phyloP scores from a whole-genome alignment of 176 grass and related monocot species.

The Cocos nucifera region DNA sequence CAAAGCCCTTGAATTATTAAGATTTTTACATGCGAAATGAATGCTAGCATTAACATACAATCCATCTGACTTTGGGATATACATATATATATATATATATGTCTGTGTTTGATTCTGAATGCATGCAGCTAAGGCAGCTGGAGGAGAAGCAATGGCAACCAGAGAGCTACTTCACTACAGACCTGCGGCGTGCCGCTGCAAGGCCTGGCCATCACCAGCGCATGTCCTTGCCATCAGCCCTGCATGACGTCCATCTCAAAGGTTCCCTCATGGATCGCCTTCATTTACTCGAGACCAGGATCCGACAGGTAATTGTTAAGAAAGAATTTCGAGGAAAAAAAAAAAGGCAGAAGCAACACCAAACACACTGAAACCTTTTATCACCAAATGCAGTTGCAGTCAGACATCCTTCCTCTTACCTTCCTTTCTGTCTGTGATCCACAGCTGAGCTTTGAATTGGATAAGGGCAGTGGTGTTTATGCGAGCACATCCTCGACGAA shows the following conservation, averaged over 20 bases:
- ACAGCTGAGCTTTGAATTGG: conserved; percentile 10
- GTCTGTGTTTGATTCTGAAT: background rate
- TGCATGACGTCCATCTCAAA: conserved; percentile 14
- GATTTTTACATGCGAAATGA: no score
- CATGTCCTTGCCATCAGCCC: conserved; percentile 10
- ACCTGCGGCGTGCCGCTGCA: background rate
- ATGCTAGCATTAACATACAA: no score
- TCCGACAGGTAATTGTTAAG: conserved; percentile 5
- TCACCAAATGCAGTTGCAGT: no score
- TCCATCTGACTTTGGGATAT: no score
- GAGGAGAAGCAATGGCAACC: conserved; percentile 12
- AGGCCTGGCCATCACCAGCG: background rate
- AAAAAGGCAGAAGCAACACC: no score
- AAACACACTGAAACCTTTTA: no score
- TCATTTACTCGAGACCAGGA: conserved; percentile 18
- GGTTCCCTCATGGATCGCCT: conserved; percentile 10
- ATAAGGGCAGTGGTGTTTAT: background rate
- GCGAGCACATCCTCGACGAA: background rate
- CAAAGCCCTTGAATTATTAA: background rate
- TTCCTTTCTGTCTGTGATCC: background rate
- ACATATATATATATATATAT: no score
- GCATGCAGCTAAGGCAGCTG: conserved; percentile 16
- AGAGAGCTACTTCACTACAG: conserved; percentile 10
- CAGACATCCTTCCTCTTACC: background rate
- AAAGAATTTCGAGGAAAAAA: no score